Conservation (phyloP, 1,284 basidiomycete species). For the Trichosporon sp. region DNA sequence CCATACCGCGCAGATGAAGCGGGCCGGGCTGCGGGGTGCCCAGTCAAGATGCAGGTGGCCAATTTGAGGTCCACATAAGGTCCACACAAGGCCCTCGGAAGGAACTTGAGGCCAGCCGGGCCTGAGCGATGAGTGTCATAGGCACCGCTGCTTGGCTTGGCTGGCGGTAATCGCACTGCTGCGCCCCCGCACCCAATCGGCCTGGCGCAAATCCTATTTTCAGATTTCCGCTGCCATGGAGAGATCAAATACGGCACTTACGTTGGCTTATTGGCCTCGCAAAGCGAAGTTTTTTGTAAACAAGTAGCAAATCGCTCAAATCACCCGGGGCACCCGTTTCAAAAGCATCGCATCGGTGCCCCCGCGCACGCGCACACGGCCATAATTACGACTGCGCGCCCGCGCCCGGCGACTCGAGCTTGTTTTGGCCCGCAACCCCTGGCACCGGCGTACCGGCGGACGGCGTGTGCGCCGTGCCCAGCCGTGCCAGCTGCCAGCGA, state of each 20-base stretch:
- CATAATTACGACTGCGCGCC: too few relatives aligned
- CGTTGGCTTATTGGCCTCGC: neutral
- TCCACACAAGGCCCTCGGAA: neutral
- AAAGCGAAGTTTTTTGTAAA: neutral
- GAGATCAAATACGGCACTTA: neutral
- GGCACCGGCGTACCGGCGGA: neutral
- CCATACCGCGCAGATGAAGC: neutral
- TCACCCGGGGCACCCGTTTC: too few relatives aligned
- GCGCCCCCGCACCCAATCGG: neutral
- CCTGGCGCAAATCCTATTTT: neutral
- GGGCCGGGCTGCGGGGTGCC: too few relatives aligned
- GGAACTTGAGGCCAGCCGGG: neutral
- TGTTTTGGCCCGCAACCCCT: neutral
- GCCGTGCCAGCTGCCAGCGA: neutral
- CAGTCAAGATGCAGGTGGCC: neutral
- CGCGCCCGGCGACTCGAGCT: neutral
- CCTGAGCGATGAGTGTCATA: neutral
- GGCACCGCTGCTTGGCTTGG: too few relatives aligned
- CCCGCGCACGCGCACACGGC: too few relatives aligned
- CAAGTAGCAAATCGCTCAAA: neutral
- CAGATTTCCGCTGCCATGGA: neutral
- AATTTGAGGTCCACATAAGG: neutral
- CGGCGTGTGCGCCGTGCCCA: neutral
- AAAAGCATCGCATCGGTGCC: too few relatives aligned
- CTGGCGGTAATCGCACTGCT: too few relatives aligned